Evolutionary conservation across 2,329 filamentous ascomycete species (phyloP).

Genomic region (Alternaria dauci): DNA sequence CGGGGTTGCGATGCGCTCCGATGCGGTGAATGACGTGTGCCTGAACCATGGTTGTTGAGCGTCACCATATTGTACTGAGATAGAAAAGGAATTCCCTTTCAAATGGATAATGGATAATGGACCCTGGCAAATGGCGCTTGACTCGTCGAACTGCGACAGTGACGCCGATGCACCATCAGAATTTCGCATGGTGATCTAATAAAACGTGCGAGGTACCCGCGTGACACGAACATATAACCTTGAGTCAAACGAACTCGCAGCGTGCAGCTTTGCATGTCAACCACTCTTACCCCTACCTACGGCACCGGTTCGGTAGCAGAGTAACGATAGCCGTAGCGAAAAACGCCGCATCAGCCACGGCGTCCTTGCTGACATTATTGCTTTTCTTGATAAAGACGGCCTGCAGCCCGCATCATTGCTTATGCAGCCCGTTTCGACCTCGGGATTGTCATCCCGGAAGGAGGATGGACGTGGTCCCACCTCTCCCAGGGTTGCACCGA

Average conservation of each 20-base stretch:
- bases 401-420: slow-evolving; percentile 15
- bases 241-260: background rate
- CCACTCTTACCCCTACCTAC: background rate
- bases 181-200: background rate
- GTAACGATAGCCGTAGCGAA: slow-evolving; percentile 11
- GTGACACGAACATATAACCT: background rate
- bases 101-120: background rate
- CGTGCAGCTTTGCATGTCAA: background rate
- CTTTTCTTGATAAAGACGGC: slow-evolving; percentile 10
- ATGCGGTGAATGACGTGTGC: background rate
- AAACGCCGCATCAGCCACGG: slow-evolving; percentile 15
- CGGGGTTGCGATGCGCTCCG: background rate
- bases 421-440: slow-evolving; percentile 18
- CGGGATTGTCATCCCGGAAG: slow-evolving; percentile 14
- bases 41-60: background rate
- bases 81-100: background rate
- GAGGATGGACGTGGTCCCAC: slow-evolving; percentile 16
- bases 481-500: slow-evolving; percentile 16
- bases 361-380: slow-evolving; percentile 7
- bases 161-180: background rate
- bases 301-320: slow-evolving; percentile 7
- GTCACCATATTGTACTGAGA: background rate
- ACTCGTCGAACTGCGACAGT: background rate
- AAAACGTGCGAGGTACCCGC: background rate
- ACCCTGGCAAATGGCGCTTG: background rate